Evolutionary conservation across 1,284 basidiomycete genomes (phyloP), one percentile per base, ranked within the genome.

Genomic region (Tilletia indica): DNA sequence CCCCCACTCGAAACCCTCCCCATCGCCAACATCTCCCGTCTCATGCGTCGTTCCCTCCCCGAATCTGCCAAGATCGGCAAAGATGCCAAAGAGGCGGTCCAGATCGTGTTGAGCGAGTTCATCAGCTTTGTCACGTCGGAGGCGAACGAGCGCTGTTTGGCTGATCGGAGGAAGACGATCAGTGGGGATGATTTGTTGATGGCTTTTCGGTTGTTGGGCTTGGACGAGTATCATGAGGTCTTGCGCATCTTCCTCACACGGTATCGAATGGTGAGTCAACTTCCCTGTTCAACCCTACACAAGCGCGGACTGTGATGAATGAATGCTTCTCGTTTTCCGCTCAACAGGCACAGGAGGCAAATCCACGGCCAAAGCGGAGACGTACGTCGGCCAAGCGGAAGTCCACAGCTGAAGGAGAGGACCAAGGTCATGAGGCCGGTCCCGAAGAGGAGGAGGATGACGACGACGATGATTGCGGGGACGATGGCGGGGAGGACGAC

Each of bases 91-190:
- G 94, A 97, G 85, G 94, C 92, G 85, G 93, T 97, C 64, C 94
- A 97, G 85, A 93, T 96, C 85, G 96, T 93, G 85, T 93, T 96
- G 68, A 94, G 92, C 54, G 95, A 97, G 86, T 94, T 96, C 86
- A 97, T 97, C 85, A 91, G 90, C 79, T 97, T 97, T 87, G 93
- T 97, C 85, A 94, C 93, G 39, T 91, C 90, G 48, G 93, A 95
- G 83, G 93, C 93, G 2, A 91, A 91, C 25, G 93, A 95, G 85
- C 92, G 92, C 79, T 93, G 93, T 78, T 89, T 91, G 80, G 87
- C 91, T 74, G 93, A 94, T 86, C 94, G 94, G 84, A 87, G 91
- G 71, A 92, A 92, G 86, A 92, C 91, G 58, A 93, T 97, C 68
- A 94, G 93, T 21, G 94, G 94, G 21, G 86, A 86, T 70, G 93